These are phyloP conservation scores for Penicillium brevicompactum DNA, from an alignment of 2,329 filamentous ascomycete species.

Conservation along the genomic window DNA sequence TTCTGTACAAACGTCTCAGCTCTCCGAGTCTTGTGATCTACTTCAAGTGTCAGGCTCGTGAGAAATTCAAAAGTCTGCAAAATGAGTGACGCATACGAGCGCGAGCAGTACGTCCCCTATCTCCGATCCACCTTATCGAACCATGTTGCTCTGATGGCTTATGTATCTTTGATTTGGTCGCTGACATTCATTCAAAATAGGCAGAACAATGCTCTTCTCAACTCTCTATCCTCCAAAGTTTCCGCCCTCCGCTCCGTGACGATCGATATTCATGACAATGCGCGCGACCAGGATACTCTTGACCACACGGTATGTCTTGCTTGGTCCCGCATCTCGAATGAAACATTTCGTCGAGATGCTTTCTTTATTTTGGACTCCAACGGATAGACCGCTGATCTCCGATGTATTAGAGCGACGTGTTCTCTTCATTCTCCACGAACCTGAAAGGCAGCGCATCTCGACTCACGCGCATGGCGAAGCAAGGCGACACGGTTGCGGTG, in stretches of 20 bases:
- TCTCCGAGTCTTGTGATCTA: not conserved
- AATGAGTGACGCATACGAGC: slow-evolving; percentile 78
- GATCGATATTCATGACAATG: slow-evolving; percentile 97
- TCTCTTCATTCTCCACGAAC: slow-evolving; percentile 80
- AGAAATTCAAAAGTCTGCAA: slow-evolving; percentile 14
- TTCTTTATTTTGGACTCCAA: too few species aligned
- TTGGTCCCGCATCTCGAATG: not conserved
- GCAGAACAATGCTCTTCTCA: slow-evolving; percentile 93
- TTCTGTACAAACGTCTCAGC: not conserved
- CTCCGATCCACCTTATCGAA: slow-evolving; percentile 1
- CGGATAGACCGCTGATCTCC: too few species aligned
- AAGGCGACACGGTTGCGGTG: slow-evolving; percentile 87
- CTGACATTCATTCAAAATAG: slow-evolving; percentile 36
- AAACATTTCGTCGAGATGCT: too few species aligned
- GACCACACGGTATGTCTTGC: slow-evolving; percentile 72
- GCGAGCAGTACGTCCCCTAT: slow-evolving; percentile 59
- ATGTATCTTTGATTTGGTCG: not conserved
- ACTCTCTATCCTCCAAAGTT: slow-evolving; percentile 88
- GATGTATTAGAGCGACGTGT: slow-evolving; percentile 72
- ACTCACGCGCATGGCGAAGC: slow-evolving; percentile 84
- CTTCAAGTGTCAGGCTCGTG: not conserved
- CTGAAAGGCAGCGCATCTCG: slow-evolving; percentile 82
- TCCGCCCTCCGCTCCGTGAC: slow-evolving; percentile 90
- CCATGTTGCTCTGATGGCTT: not conserved
- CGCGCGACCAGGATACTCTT: slow-evolving; percentile 82